Evolutionary conservation across 176 grass and related monocot species (phyloP).

Genomic region (Tillandsia leiboldiana): DNA sequence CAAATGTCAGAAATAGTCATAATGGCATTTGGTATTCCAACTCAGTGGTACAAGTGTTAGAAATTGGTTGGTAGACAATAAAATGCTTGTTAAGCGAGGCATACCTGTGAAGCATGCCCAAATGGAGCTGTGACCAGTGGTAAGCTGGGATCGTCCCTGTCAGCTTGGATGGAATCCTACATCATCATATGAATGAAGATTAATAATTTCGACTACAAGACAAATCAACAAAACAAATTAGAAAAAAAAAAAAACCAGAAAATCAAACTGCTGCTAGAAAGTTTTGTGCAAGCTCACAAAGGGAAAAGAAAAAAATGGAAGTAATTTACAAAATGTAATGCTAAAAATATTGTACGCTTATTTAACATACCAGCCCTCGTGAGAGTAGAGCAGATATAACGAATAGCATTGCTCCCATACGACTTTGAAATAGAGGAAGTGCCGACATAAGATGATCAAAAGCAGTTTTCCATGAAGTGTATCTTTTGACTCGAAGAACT

Average conservation of each 20-base stretch:
- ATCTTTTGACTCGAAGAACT: conserved; percentile 54
- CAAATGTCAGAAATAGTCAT: too few species aligned
- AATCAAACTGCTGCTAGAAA: neutral
- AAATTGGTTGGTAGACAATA: neutral
- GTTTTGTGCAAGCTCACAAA: neutral
- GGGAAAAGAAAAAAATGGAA: neutral
- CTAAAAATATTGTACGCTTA: neutral
- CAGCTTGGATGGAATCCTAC: conserved; percentile 71
- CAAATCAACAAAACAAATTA: neutral
- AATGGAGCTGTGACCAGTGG: conserved; percentile 96
- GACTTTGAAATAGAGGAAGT: conserved; percentile 81
- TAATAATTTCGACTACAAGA: neutral
- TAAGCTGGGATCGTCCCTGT: conserved; percentile 91
- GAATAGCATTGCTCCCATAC: conserved; percentile 83
- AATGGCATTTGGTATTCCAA: too few species aligned
- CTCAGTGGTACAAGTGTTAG: neutral
- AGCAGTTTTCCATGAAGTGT: conserved; percentile 54
- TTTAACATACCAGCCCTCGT: conserved; percentile 65
- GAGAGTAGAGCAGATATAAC: conserved; percentile 90
- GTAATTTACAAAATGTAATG: neutral
- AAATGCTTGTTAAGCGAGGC: neutral
- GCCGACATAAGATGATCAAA: conserved; percentile 53
- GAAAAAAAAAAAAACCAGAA: neutral
- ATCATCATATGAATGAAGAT: conserved; percentile 20
- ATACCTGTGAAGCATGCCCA: conserved; percentile 98